phyloP scores from a whole-genome alignment of 2,329 filamentous ascomycete genomes.

The Talaromyces sp. region DNA sequence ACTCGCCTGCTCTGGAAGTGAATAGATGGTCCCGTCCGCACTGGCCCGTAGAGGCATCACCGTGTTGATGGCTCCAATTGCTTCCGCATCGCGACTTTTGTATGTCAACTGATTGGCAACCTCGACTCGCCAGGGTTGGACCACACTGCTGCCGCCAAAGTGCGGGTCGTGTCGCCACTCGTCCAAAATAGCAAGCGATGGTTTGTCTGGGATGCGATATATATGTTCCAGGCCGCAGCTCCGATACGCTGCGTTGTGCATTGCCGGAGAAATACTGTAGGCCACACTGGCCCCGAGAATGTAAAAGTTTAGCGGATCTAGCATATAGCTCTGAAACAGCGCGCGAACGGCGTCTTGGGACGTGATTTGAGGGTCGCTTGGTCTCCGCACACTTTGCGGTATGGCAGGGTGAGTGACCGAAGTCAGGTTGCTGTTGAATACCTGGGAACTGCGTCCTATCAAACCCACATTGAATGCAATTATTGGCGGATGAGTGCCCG shows the following conservation, averaged over 20 bases:
- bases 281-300: constrained; percentile 37
- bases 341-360: constrained; percentile 33
- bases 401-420: constrained; percentile 37
- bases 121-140: constrained; percentile 40
- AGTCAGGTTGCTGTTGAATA: constrained; percentile 38
- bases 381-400: constrained; percentile 16
- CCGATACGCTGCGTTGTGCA: constrained; percentile 38
- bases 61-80: constrained; percentile 42
- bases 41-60: constrained; percentile 37
- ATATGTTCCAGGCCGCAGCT: constrained; percentile 35
- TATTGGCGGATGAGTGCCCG: constrained; percentile 26
- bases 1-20: constrained; percentile 34
- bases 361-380: constrained; percentile 29
- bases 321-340: constrained; percentile 36
- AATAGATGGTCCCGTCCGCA: constrained; percentile 30
- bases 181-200: constrained; percentile 32
- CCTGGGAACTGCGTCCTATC: constrained; percentile 39
- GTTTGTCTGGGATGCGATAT: constrained; percentile 33
- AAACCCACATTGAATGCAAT: constrained; percentile 38
- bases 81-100: constrained; percentile 38
- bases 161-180: constrained; percentile 31
- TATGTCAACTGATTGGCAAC: constrained; percentile 31
- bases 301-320: constrained; percentile 38
- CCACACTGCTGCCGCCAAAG: constrained; percentile 38
- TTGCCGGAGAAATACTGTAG: constrained; percentile 38